phyloP scores from a whole-genome alignment of 805 yeast genomes.

The Candida ovalis region DNA sequence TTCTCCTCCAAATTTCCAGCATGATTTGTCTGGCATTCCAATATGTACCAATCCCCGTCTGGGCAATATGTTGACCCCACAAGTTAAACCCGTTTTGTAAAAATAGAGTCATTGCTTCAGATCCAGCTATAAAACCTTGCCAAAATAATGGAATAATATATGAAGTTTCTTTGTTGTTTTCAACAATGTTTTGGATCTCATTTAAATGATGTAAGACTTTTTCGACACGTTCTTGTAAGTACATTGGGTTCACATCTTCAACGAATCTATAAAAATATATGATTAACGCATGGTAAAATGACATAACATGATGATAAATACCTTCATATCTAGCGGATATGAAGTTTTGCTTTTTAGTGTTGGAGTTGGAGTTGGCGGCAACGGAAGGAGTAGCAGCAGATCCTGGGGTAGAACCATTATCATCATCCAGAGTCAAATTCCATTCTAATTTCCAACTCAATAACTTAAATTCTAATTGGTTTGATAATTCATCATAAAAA shows the following conservation, averaged over 20 bases:
- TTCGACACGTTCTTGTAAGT: slow-evolving; percentile 59
- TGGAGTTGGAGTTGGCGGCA: not conserved
- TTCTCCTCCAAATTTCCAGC: slow-evolving; percentile 81
- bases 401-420: slow-evolving; percentile 8
- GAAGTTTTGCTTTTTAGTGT: slow-evolving; percentile 28
- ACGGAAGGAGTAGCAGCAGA: not conserved
- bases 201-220: slow-evolving; percentile 62
- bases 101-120: slow-evolving; percentile 59
- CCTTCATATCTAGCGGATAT: slow-evolving; percentile 62
- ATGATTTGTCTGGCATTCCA: slow-evolving; percentile 85
- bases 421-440: slow-evolving; percentile 42
- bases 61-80: slow-evolving; percentile 68
- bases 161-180: slow-evolving; percentile 41
- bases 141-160: slow-evolving; percentile 75
- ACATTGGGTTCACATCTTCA: slow-evolving; percentile 48
- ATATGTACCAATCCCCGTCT: slow-evolving; percentile 68
- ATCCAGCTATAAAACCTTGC: slow-evolving; percentile 88
- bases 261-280: slow-evolving; percentile 70
- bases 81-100: slow-evolving; percentile 63
- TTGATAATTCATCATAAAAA: slow-evolving; percentile 31
- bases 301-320: slow-evolving; percentile 72
- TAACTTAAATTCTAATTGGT: slow-evolving; percentile 47
- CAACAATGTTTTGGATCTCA: slow-evolving; percentile 54
- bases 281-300: slow-evolving; percentile 68
- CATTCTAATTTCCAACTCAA: slow-evolving; percentile 73